Percentiles rank a stretch among this genome's conserved stretches.
phyloP scores from a whole-genome alignment of 768 basidiomycete genomes.

The Hypholoma fasciculare region DNA sequence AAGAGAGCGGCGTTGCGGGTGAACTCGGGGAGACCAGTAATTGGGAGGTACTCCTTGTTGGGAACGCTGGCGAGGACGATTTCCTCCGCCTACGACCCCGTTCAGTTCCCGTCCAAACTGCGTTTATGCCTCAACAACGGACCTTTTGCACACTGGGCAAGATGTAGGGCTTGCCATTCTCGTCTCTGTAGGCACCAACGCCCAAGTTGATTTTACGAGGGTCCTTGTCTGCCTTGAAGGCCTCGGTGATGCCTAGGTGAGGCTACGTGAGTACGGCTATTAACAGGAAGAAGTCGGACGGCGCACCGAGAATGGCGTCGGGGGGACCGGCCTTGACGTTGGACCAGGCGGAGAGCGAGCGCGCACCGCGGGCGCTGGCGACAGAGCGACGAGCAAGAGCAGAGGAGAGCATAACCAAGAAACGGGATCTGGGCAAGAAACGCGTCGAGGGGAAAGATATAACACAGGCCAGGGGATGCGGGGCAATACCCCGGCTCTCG shows the following conservation, averaged over 20 bases:
- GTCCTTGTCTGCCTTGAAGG: constrained; percentile 94
- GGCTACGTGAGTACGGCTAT: constrained; percentile 8
- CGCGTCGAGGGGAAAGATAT: constrained; percentile 9
- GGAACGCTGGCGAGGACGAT: constrained; percentile 59
- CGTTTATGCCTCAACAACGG: constrained; percentile 1
- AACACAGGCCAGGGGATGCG: constrained; percentile 1
- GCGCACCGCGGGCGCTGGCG: constrained; percentile 33
- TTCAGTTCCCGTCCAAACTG: constrained; percentile 6
- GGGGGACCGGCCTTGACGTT: constrained; percentile 86
- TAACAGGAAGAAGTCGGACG: background rate
- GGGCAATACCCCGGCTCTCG: constrained; percentile 17
- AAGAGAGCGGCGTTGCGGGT: constrained; percentile 85
- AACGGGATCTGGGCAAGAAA: constrained; percentile 24
- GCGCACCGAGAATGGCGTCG: constrained; percentile 85
- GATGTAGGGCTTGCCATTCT: constrained; percentile 92
- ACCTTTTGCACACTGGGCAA: constrained; percentile 89
- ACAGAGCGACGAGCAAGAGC: constrained; percentile 52
- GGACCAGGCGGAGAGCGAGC: constrained; percentile 75
- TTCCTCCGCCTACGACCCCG: constrained; percentile 66
- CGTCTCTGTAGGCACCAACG: constrained; percentile 96
- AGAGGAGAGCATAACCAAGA: constrained; percentile 45
- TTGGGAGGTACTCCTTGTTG: constrained; percentile 97
- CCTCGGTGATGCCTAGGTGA: constrained; percentile 78
- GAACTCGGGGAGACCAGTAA: constrained; percentile 87
- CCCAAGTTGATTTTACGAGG: constrained; percentile 96